These are phyloP conservation scores for Neopestalotiopsis sp. DNA, from an alignment of 2,329 filamentous ascomycete species.

Conservation along the genomic window DNA sequence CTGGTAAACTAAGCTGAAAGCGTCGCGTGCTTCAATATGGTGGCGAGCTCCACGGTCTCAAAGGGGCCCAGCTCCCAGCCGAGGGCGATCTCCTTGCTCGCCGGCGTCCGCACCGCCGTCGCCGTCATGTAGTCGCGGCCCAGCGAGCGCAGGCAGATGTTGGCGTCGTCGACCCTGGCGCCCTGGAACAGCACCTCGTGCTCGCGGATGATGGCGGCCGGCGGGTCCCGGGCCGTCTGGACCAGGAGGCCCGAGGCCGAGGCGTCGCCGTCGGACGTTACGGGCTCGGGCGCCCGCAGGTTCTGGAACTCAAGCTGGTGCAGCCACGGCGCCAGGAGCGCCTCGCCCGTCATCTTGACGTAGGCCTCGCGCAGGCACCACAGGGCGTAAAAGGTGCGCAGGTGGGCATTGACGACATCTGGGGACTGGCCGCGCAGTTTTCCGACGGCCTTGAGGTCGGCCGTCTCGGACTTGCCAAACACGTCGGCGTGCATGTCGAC, in stretches of 20 bases:
- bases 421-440: conserved; percentile 32
- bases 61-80: conserved; percentile 47
- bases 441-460: conserved; percentile 57
- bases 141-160: conserved; percentile 48
- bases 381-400: conserved; percentile 75
- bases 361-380: conserved; percentile 84
- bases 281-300: conserved; percentile 63
- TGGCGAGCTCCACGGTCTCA: conserved; percentile 47
- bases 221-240: conserved; percentile 40
- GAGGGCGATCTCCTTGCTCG: conserved; percentile 41
- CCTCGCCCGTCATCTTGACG: conserved; percentile 83
- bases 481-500: conserved; percentile 76
- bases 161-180: conserved; percentile 43
- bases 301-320: conserved; percentile 70
- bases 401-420: conserved; percentile 60
- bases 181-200: conserved; percentile 47
- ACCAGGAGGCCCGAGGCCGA: neutral
- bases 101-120: conserved; percentile 52
- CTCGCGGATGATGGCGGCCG: conserved; percentile 34
- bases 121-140: conserved; percentile 60
- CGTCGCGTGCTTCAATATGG: conserved; percentile 47
- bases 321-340: conserved; percentile 75
- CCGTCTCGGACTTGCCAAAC: conserved; percentile 66
- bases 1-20: neutral
- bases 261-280: conserved; percentile 29